A percentile compares a stretch with the other conserved stretches of the same genome.
Conservation (phyloP, 352 stramenopile species). For the Pythium oligandrum region DNA sequence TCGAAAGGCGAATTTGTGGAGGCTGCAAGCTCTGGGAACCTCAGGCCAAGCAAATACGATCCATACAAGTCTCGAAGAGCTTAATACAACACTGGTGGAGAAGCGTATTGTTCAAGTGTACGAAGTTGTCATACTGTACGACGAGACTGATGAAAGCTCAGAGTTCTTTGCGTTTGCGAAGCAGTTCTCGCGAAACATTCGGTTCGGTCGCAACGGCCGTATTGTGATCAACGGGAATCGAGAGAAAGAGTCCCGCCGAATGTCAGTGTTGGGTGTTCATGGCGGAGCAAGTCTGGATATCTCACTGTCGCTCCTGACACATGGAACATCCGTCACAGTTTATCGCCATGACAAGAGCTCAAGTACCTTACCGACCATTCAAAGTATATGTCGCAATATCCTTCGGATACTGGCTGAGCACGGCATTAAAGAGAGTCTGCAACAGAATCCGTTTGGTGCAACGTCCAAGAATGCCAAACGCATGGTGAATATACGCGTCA, state of each 20-base stretch:
- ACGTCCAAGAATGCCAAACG: conserved; percentile 42
- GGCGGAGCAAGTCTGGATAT: conserved; percentile 20
- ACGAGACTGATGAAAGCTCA: conserved; percentile 5
- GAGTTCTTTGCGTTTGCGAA: conserved; percentile 39
- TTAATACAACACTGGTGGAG: conserved; percentile 44
- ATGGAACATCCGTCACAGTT: conserved; percentile 30
- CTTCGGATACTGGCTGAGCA: conserved; percentile 39
- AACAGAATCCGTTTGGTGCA: conserved; percentile 53
- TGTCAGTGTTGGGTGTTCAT: too few species aligned
- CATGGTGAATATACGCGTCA: conserved; percentile 40
- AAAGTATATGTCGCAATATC: conserved; percentile 45
- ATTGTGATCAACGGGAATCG: conserved; percentile 22
- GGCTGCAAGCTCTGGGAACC: conserved; percentile 39
- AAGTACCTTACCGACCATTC: conserved; percentile 34
- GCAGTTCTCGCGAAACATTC: conserved; percentile 51
- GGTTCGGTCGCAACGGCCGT: conserved; percentile 54
- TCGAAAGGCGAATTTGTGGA: conserved; percentile 45
- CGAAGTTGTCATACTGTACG: conserved; percentile 39
- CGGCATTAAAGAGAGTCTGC: conserved; percentile 62
- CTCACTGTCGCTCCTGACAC: conserved; percentile 35
- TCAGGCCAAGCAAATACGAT: conserved; percentile 41
- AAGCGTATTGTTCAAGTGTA: conserved; percentile 58
- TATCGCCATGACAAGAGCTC: conserved; percentile 35
- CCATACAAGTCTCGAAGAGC: conserved; percentile 38
- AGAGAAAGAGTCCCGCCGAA: too few species aligned